Evolutionary conservation across 768 basidiomycete genomes (phyloP), one percentile per base, ranked within the genome.

Genomic region (Boletales sp.): DNA sequence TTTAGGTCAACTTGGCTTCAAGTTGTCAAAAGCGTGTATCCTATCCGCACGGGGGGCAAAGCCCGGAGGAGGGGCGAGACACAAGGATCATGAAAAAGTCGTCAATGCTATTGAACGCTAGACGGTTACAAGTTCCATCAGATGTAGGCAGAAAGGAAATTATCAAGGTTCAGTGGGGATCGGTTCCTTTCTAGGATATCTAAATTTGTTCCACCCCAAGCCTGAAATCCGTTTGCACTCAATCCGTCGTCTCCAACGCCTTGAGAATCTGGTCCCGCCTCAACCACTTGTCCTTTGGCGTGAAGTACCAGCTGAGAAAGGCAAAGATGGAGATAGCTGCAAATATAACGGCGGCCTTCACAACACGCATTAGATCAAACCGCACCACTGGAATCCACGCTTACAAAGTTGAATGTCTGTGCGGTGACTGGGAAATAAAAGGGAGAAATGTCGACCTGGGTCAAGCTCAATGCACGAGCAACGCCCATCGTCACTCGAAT

Each of bases 81-180:
- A 21, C 21, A 21, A 21, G 21, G 21, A 21, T 21, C 21, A 21
- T 2, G 21, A 21, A 2, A 21, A 21, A 21, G 21, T 27, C 21
- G 37, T n/a, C 47, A 48, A 24, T 53, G 19, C 47, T 40, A 51
- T 54, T 60, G 41, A 48, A 43, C 34, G 34, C 42, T 12, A 9
- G 44, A 31, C 63, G 97, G 94, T 68, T 97, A 97, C 77, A 94
- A 94, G 66, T 97, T 90, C 63, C 82, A 95, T 19, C 95, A 95
- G 69, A 82, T 83, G 0, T 92, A 90, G 21, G 21, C 4, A 21
- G 21, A 21, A 21, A 21, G 21, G 21, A 21, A 21, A 4, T 21
- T 21, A 4, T 21, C 21, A 21, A 21, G 21, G 21, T 21, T 21
- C 21, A 21, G 4, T 21, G 21, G 21, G 21, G 21, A 21, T 4